Evolutionary conservation across 495 filamentous ascomycete genomes (phyloP).

Genomic region (Penicillium bovifimosum): DNA sequence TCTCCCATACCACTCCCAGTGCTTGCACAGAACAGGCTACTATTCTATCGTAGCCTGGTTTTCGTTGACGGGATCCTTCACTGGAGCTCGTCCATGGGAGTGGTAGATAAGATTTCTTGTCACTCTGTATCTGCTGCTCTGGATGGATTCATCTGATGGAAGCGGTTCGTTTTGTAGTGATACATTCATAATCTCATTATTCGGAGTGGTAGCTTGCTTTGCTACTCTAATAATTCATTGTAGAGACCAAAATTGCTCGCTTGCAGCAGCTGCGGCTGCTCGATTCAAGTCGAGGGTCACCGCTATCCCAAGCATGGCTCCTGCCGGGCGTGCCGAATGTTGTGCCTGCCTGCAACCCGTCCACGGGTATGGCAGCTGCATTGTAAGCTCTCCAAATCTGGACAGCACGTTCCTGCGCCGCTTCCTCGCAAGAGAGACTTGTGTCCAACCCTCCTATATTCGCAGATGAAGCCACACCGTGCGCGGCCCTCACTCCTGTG

Average conservation of each 20-base stretch:
- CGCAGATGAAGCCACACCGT: background rate
- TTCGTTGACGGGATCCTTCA: slow-evolving; percentile 58
- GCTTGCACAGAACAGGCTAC: slow-evolving; percentile 50
- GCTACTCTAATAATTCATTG: background rate
- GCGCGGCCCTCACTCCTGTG: slow-evolving; percentile 32
- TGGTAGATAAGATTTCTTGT: slow-evolving; percentile 60
- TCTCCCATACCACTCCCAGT: slow-evolving; percentile 40
- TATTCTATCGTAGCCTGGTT: slow-evolving; percentile 41
- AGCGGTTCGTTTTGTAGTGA: slow-evolving; percentile 70
- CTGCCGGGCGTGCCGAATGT: slow-evolving; percentile 2
- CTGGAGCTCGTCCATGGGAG: slow-evolving; percentile 56
- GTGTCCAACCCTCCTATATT: background rate
- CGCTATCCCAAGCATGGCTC: background rate
- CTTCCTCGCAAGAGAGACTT: background rate
- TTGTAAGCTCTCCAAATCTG: background rate
- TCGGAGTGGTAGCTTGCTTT: slow-evolving; percentile 2
- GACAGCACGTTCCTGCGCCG: background rate
- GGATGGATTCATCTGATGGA: slow-evolving; percentile 66
- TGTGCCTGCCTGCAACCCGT: background rate
- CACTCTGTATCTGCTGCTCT: slow-evolving; percentile 97
- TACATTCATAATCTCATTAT: slow-evolving; percentile 36
- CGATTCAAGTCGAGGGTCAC: background rate
- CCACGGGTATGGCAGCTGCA: background rate
- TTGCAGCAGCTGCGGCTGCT: background rate
- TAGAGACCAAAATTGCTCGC: background rate